Evolutionary conservation across 2,329 filamentous ascomycete species (phyloP), one percentile per base, ranked within the genome.

Genomic region (Emergomyces pasteurianus): DNA sequence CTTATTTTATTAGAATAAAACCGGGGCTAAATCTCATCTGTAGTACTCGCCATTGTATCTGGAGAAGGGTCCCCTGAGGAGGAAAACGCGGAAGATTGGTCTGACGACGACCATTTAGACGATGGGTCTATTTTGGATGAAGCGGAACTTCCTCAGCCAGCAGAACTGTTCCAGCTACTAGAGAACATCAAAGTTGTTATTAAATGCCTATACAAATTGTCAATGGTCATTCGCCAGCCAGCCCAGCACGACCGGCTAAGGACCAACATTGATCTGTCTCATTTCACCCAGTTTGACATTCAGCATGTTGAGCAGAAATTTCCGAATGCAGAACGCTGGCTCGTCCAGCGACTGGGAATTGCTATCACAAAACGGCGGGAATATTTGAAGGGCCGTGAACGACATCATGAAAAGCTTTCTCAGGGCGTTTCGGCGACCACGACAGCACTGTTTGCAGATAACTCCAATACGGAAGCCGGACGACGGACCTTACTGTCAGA

Each of bases 331-430:
- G 60, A 63, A 8, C n/a, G 23, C 6, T 2, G 8, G 2, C 21
- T 76, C 0, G 50, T 70, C 0, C 49, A 65, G 2, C 65, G 69
- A 0, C 61, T 78, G 0, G 73, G 73, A 0, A 66, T 60, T 36
- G 74, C 69, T 0, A 75, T 75, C 18, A 71, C 75, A 0, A 63
- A 65, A 12, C 67, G 72, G 3, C 68, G 72, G 5, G 71, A 73
- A 5, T 73, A 74, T 46, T 69, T 78, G 23, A 71, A 69, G 21
- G 77, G 76, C 43, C 68, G 73, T 7, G 67, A 74, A 60, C 64
- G 70, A 10, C 74, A 78, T 60, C 71, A 70, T 46, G 52, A 58
- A 18, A 61, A 61, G 18, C 43, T 61, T 38, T 9, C 28, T 28
- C 43, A 61, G 0, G 77, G 73, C 43, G 55, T 76, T 0, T 64